A percentile compares a stretch with the other conserved stretches of the same genome.
These are phyloP conservation scores for Mycosphaerella sp. DNA, from an alignment of 2,329 filamentous ascomycete species.

Conservation along the genomic window DNA sequence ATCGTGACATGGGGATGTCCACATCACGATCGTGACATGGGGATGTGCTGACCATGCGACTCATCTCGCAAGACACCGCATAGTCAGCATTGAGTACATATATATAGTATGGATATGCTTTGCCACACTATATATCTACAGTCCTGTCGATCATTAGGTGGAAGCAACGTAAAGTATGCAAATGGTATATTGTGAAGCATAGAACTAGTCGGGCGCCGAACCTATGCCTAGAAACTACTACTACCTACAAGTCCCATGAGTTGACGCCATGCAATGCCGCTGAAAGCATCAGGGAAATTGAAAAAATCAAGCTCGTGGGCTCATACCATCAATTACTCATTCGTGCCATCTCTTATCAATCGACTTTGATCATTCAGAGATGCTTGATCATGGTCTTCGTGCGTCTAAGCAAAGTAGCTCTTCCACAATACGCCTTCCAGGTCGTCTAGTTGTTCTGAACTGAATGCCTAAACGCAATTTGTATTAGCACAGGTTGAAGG, in stretches of 20 bases:
- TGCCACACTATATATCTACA: too few species aligned
- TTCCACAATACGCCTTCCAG: conserved; percentile 97
- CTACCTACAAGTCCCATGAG: not conserved
- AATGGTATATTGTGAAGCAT: not conserved
- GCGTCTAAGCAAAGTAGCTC: conserved; percentile 82
- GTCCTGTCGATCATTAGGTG: too few species aligned
- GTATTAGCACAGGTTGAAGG: conserved; percentile 8
- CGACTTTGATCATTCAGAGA: too few species aligned
- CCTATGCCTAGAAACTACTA: not conserved
- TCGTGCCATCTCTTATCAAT: not conserved
- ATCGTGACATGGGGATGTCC: too few species aligned
- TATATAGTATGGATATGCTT: not conserved
- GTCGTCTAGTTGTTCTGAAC: conserved; percentile 86
- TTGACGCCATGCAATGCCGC: conserved; percentile 4
- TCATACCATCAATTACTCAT: not conserved
- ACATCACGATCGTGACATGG: too few species aligned
- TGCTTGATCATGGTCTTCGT: not conserved
- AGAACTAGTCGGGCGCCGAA: not conserved
- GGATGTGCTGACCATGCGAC: too few species aligned
- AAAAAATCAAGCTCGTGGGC: conserved; percentile 1
- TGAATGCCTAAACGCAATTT: conserved; percentile 58
- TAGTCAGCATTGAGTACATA: not conserved
- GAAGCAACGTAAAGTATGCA: not conserved
- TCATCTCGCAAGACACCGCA: too few species aligned
- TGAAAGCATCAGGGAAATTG: not conserved